A percentile compares a stretch with the other conserved stretches of the same genome.
Evolutionary conservation across 768 basidiomycete species (phyloP).

Genomic region (Leucocoprinus birnbaumii): DNA sequence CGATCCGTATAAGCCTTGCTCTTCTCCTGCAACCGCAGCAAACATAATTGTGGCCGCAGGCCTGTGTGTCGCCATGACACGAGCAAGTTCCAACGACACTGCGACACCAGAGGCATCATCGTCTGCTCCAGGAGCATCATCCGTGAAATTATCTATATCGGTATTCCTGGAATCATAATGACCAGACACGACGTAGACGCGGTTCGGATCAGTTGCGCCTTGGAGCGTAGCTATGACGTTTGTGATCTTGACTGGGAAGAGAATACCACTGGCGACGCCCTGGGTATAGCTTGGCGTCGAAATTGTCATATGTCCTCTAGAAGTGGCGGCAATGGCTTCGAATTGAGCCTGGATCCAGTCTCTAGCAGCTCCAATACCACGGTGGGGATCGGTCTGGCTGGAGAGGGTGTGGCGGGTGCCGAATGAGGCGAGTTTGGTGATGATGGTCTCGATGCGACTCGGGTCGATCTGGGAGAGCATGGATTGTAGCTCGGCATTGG

Average conservation of each 20-base stretch:
- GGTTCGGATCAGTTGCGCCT: slow-evolving; percentile 45
- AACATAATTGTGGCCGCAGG: slow-evolving; percentile 52
- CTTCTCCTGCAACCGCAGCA: slow-evolving; percentile 48
- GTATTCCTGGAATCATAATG: slow-evolving; percentile 53
- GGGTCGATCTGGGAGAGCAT: slow-evolving; percentile 48
- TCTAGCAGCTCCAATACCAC: slow-evolving; percentile 53
- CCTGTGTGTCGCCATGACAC: slow-evolving; percentile 45
- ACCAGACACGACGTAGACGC: slow-evolving; percentile 51
- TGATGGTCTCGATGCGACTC: slow-evolving; percentile 40
- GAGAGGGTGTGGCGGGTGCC: slow-evolving; percentile 54
- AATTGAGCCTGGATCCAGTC: slow-evolving; percentile 54
- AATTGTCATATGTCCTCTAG: slow-evolving; percentile 40
- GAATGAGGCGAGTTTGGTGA: slow-evolving; percentile 51
- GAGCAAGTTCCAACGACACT: slow-evolving; percentile 49
- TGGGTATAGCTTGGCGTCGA: slow-evolving; percentile 45
- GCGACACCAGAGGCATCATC: slow-evolving; percentile 57
- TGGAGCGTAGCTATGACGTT: slow-evolving; percentile 49
- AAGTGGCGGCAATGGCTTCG: slow-evolving; percentile 33
- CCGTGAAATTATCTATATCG: slow-evolving; percentile 32
- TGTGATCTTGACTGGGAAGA: slow-evolving; percentile 13
- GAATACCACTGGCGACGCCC: slow-evolving; percentile 29
- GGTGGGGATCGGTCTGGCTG: slow-evolving; percentile 47
- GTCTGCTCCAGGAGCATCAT: slow-evolving; percentile 50
- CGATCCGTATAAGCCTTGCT: slow-evolving; percentile 49
- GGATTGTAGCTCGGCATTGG: slow-evolving; percentile 37